Percentiles rank a stretch among this genome's conserved stretches.
Conservation (phyloP, 495 filamentous ascomycete genomes). For the Glarea lozoyensis region DNA sequence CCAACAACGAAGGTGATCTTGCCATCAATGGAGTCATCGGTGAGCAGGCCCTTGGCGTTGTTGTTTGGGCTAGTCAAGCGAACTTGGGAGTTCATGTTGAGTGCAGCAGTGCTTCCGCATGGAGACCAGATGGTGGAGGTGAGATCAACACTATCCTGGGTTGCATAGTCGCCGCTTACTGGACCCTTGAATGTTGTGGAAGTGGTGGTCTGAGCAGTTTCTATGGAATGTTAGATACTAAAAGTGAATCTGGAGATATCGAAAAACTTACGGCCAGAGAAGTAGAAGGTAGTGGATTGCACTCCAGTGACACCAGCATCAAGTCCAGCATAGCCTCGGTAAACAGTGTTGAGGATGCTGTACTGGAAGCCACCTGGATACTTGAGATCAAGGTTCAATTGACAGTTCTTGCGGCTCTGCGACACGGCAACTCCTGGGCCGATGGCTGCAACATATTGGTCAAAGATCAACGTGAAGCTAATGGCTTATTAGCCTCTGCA, state of each 20-base stretch:
- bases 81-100: constrained; percentile 31
- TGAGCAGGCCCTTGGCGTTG: constrained; percentile 24
- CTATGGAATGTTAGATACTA: constrained; percentile 23
- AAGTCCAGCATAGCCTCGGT: constrained; percentile 3
- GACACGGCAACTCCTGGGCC: constrained; percentile 29
- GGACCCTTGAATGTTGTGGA: constrained; percentile 29
- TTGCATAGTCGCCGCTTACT: constrained; percentile 22
- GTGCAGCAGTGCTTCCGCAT: constrained; percentile 24
- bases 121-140: constrained; percentile 25
- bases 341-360: constrained; percentile 10
- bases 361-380: constrained; percentile 36
- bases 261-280: constrained; percentile 25
- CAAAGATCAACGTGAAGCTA: constrained; percentile 37
- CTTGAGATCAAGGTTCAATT: constrained; percentile 33
- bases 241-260: constrained; percentile 19
- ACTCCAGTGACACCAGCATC: constrained; percentile 6
- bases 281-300: constrained; percentile 28
- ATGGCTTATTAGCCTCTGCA: background rate
- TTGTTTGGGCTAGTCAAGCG: constrained; percentile 23
- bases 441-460: constrained; percentile 35
- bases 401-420: constrained; percentile 37
- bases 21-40: constrained; percentile 28
- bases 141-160: constrained; percentile 25
- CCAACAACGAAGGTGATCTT: constrained; percentile 28
- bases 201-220: constrained; percentile 23